These are phyloP conservation scores for Zelonia costaricensis DNA, from an alignment of 208 protist genomes.

Conservation along the genomic window DNA sequence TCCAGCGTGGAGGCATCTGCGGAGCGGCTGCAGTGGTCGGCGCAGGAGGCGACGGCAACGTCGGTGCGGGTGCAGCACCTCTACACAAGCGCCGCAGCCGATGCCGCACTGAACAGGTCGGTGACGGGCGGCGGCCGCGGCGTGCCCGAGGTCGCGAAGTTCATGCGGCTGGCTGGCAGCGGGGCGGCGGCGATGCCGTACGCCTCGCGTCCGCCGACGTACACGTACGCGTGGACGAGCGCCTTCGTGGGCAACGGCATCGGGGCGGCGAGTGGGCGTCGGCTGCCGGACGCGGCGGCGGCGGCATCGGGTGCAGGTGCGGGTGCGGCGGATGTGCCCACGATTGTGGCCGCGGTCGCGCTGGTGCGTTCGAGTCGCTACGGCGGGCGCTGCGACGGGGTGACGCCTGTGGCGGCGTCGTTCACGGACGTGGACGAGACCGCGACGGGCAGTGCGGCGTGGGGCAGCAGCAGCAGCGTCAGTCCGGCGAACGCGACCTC, in stretches of 20 bases:
- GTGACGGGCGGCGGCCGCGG: neutral
- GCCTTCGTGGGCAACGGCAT: constrained; percentile 58
- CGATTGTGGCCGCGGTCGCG: constrained; percentile 47
- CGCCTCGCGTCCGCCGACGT: constrained; percentile 36
- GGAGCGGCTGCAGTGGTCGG: constrained; percentile 6
- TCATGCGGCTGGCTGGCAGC: too few relatives aligned
- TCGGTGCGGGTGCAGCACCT: constrained; percentile 24
- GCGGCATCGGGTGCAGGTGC: neutral
- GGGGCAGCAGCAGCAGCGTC: constrained; percentile 3
- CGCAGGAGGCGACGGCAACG: constrained; percentile 5
- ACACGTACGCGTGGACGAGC: constrained; percentile 34
- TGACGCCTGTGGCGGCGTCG: constrained; percentile 2
- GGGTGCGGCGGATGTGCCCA: constrained; percentile 20
- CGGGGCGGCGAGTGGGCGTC: constrained; percentile 23
- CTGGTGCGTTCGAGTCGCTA: constrained; percentile 46
- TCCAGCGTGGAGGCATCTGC: constrained; percentile 7
- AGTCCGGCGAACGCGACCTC: constrained; percentile 1
- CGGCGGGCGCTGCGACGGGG: constrained; percentile 49
- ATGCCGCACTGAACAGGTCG: neutral
- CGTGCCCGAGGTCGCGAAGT: too few relatives aligned
- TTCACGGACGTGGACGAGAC: constrained; percentile 5
- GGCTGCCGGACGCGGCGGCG: neutral
- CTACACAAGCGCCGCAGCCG: constrained; percentile 8
- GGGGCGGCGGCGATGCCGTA: neutral
- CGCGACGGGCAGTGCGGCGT: neutral